Evolutionary conservation across 257 asterid species (phyloP), one percentile per base, ranked within the genome.

Genomic region (Haberlea rhodopensis): DNA sequence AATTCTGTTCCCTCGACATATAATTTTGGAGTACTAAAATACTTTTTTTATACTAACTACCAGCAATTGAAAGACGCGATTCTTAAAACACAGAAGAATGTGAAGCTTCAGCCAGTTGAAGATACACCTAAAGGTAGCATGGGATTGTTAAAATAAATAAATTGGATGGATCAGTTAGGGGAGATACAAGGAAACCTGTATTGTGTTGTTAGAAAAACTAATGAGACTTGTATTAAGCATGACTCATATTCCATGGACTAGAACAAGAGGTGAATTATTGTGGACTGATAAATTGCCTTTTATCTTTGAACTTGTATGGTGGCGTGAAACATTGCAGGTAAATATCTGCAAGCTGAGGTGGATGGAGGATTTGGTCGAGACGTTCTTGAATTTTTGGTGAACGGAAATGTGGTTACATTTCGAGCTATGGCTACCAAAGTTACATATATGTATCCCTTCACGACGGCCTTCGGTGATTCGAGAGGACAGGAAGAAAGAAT

Each of bases 311-410:
- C 11, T 56, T 26, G 37, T 5, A 29, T 6, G 1, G 54, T 13
- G 22, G 51, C 15, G 25, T 25, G 57, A 53, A 67, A 31, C 29
- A 65, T 55, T 79, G 73, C 85, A 82, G 97, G 97, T 8, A 72
- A 79, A 60, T 91, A 82, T 71, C 77, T 91, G 66, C 81, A 83
- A 65, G 98, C 91, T 52, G 95, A 89, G 82, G 95, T 91, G 45
- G 96, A 91, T 59, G 98, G 95, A 60, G 96, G 98, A 65, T 83
- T 87, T 46, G 95, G 98, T 28, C 79, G 96, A 11, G 98, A 91
- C 48, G 92, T 89, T 51, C 15, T 91, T 20, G 96, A 89, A 52
- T 91, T 91, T 67, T 66, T 91, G 72, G 83, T 87, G 60, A 89
- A 85, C 11, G 96, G 86, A 31, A 84, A 87, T 49, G 82, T 78